A percentile compares a stretch with the other conserved stretches of the same genome.
Evolutionary conservation across 2,329 filamentous ascomycete species (phyloP).

Genomic region (Nigrospora osmanthi): DNA sequence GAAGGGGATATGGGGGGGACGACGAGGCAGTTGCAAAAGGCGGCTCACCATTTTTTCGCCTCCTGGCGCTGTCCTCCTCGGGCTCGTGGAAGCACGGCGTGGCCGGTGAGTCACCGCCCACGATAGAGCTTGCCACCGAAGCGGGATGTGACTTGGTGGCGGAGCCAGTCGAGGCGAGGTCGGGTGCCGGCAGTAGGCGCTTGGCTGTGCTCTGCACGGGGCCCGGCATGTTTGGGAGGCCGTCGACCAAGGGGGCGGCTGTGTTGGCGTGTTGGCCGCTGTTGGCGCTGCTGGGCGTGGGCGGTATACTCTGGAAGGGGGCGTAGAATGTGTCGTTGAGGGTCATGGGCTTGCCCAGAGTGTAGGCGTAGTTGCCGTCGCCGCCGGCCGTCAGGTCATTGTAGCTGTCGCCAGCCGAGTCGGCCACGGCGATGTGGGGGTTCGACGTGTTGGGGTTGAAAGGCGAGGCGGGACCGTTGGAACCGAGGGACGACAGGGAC

Average conservation of each 20-base stretch:
- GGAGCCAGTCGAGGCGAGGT: slow-evolving; percentile 28
- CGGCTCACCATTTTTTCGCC: slow-evolving; percentile 46
- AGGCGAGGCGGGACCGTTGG: slow-evolving; percentile 51
- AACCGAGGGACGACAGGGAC: slow-evolving; percentile 53
- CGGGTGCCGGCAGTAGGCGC: slow-evolving; percentile 36
- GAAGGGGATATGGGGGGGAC: not conserved
- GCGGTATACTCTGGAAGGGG: slow-evolving; percentile 16
- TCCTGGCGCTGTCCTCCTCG: slow-evolving; percentile 32
- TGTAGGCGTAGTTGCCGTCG: slow-evolving; percentile 35
- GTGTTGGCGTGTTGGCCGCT: slow-evolving; percentile 27
- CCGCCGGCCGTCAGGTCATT: slow-evolving; percentile 29
- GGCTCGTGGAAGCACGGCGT: slow-evolving; percentile 45
- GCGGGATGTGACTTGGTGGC: slow-evolving; percentile 38
- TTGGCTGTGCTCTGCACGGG: slow-evolving; percentile 28
- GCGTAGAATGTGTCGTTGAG: slow-evolving; percentile 27
- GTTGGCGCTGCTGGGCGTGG: slow-evolving; percentile 16
- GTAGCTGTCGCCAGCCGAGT: slow-evolving; percentile 37
- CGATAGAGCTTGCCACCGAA: slow-evolving; percentile 50
- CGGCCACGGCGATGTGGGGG: slow-evolving; percentile 49
- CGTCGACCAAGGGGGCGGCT: slow-evolving; percentile 23
- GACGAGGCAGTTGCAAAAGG: slow-evolving; percentile 5
- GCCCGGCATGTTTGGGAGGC: slow-evolving; percentile 16
- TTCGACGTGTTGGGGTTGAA: slow-evolving; percentile 47
- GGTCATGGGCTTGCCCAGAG: slow-evolving; percentile 36
- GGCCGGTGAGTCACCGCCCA: slow-evolving; percentile 50